phyloP scores from a whole-genome alignment of 2,329 filamentous ascomycete genomes.

The Fusarium continuum region DNA sequence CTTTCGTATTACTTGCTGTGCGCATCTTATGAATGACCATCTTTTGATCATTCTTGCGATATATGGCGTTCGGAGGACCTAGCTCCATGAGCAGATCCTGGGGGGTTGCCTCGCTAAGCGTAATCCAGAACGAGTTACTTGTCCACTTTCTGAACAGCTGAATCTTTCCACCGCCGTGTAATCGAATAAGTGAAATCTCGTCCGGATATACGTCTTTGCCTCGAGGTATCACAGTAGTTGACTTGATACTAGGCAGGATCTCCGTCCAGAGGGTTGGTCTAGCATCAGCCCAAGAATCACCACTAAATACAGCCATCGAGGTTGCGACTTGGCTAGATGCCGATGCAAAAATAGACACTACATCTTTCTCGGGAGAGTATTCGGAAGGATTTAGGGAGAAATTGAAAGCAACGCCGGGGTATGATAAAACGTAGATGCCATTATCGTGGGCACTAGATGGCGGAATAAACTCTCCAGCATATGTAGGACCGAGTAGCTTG shows the following conservation, averaged over 20 bases:
- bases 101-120: slow-evolving; percentile 85
- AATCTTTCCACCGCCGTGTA: slow-evolving; percentile 80
- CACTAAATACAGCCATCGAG: slow-evolving; percentile 91
- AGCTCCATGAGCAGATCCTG: slow-evolving; percentile 92
- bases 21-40: slow-evolving; percentile 83
- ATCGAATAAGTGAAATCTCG: slow-evolving; percentile 82
- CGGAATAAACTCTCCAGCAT: slow-evolving; percentile 89
- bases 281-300: slow-evolving; percentile 88
- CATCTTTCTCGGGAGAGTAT: slow-evolving; percentile 81
- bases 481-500: slow-evolving; percentile 90
- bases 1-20: slow-evolving; percentile 60
- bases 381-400: slow-evolving; percentile 80
- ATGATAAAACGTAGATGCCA: slow-evolving; percentile 90
- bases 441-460: slow-evolving; percentile 63
- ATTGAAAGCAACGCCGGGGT: slow-evolving; percentile 92
- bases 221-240: slow-evolving; percentile 72
- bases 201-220: slow-evolving; percentile 84
- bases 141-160: slow-evolving; percentile 80
- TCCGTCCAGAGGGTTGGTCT: slow-evolving; percentile 80
- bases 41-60: slow-evolving; percentile 87
- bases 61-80: slow-evolving; percentile 92
- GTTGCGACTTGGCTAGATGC: slow-evolving; percentile 78
- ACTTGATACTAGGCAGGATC: slow-evolving; percentile 76
- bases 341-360: slow-evolving; percentile 85
- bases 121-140: slow-evolving; percentile 73